Conservation (phyloP, 345 rosid genomes). For the Litchi chinensis region DNA sequence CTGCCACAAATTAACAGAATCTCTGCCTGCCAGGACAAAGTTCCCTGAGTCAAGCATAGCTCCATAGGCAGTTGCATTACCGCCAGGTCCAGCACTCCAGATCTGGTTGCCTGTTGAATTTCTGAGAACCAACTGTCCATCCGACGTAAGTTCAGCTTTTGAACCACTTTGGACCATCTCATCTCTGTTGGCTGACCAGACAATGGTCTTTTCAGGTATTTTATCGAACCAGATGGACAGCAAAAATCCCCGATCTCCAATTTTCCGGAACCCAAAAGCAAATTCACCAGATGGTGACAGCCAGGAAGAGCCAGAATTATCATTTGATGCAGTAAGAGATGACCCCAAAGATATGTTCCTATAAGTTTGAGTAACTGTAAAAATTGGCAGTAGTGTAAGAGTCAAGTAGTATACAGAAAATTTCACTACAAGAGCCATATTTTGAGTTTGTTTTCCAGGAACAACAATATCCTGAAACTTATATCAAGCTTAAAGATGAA, state of each 20-base stretch:
- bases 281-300: slow-evolving; percentile 39
- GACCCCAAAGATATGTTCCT: no score
- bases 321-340: neutral
- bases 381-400: no score
- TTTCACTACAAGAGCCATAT: neutral
- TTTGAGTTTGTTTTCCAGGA: neutral
- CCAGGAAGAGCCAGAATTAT: slow-evolving; percentile 12
- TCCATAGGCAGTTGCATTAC: slow-evolving; percentile 7
- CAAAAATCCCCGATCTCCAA: slow-evolving; percentile 15
- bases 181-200: slow-evolving; percentile 44
- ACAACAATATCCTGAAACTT: neutral
- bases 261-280: slow-evolving; percentile 39
- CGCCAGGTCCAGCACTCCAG: slow-evolving; percentile 9
- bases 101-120: slow-evolving; percentile 1
- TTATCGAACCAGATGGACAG: slow-evolving; percentile 44
- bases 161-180: slow-evolving; percentile 30
- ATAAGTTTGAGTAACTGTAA: no score
- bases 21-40: slow-evolving; percentile 20
- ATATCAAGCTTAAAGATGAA: neutral
- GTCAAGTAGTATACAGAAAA: no score
- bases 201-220: slow-evolving; percentile 36
- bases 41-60: slow-evolving; percentile 38
- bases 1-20: slow-evolving; percentile 24
- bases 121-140: slow-evolving; percentile 29
- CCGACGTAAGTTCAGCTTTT: slow-evolving; percentile 17